Base-by-base conservation (phyloP, 805 yeast species). In the Maudiozyma serrabonitensis region DNA sequence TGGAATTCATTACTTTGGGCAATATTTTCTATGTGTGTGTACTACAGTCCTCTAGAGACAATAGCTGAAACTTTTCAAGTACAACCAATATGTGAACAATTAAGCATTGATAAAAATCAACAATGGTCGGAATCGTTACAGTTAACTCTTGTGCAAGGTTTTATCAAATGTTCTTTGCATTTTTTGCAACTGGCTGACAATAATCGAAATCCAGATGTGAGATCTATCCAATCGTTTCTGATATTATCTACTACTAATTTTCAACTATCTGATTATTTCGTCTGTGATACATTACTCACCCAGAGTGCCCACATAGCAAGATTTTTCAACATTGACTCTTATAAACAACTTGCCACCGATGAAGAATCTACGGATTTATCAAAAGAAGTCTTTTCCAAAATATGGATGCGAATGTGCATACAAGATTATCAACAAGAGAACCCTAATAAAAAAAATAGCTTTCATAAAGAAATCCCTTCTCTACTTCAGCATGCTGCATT, bases 1-100 rank as follows among this genome's bases (percentile, higher is more conserved):
- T 56, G 59, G 56, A 57, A 61, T 40, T 52, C 63, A 2, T 37
- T 67, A n/a, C 11, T 66, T 16, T 61, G 68, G 65, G 51, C 68
- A 1, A 48, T 66, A 11, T 57, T 64, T 35, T 43, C 63, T 2
- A 41, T 62, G 50, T 42, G 64, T n/a, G 43, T 62, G 7, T 62
- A 59, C 49, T 66, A 62, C 43, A 59, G 62, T 54, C 60, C 66
- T 12, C 16, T 52, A 4, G 52, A 58, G 3, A 41, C 41, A 13
- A 31, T 64, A 13, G 12, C 41, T 8, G 41, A 48, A 5, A 26
- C 55, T 3, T 48, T 62, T 32, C 43, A 52, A 1, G 18, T 47
- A 3, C 46, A 42, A 21, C 52, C 53, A 2, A 31, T 56, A 3
- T 44, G 47, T 25, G 34, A 51, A 19, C 32, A 41, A 41, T 31